Evolutionary conservation across 768 basidiomycete genomes (phyloP).

Genomic region (Leccinum aurantiacum): DNA sequence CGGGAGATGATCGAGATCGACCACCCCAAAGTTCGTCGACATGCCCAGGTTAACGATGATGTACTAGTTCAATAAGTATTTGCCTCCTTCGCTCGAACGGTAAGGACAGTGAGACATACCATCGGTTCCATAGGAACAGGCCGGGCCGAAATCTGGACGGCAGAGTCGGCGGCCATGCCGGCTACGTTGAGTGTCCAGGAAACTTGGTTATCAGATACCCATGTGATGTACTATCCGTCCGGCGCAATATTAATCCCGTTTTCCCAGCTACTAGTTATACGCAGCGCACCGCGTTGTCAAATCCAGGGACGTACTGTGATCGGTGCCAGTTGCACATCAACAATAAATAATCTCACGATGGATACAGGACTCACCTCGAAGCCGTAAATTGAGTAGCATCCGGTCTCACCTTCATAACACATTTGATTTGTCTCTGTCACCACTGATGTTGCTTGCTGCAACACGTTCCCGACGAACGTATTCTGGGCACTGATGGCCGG

Average conservation of each 20-base stretch:
- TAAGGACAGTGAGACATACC: conserved; percentile 44
- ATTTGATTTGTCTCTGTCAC: conserved; percentile 62
- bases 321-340: not conserved
- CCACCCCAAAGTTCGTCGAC: conserved; percentile 55
- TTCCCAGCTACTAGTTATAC: not conserved
- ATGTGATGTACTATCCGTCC: conserved; percentile 69
- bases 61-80: conserved; percentile 36
- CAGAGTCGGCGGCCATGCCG: conserved; percentile 63
- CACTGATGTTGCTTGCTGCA: conserved; percentile 80
- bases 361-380: conserved; percentile 56
- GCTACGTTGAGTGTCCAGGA: conserved; percentile 75
- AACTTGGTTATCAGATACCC: conserved; percentile 67
- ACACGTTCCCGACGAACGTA: conserved; percentile 62
- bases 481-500: conserved; percentile 56
- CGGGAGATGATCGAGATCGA: conserved; percentile 51
- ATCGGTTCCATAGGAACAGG: conserved; percentile 84
- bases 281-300: conserved; percentile 57
- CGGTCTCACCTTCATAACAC: conserved; percentile 64
- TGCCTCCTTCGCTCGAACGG: not conserved
- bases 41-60: conserved; percentile 61
- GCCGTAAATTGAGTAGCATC: conserved; percentile 74
- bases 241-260: not conserved
- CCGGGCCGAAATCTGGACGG: conserved; percentile 60
- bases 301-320: conserved; percentile 47
- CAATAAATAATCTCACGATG: not conserved